Base-by-base conservation (phyloP, 352 stramenopile species). In the Pythium brassicae region DNA sequence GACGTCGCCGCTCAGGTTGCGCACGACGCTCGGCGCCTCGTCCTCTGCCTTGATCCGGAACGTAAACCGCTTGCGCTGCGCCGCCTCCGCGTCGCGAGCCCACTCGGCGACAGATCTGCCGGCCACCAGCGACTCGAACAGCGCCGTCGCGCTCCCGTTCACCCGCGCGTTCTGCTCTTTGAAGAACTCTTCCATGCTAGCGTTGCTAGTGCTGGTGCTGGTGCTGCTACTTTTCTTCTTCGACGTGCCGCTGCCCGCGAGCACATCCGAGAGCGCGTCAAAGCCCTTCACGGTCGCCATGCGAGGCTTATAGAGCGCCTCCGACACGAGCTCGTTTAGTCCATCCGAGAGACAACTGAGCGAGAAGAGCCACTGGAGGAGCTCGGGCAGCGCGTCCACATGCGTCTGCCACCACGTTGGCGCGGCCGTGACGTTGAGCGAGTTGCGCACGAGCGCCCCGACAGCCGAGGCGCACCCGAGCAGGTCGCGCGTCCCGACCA, bases 291-390 rank as follows among this genome's bases (percentile, higher is more conserved):
- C 40, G 15, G 45, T 59, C 44, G 63, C 65, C 25, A 49, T 55
- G 46, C 80, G 71, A 5, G 76, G 62, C 60, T 86, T 89, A 22
- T 63, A 70, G 4, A 95, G 53, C 15, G 79, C 68, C 42, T 86
- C 74, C 4, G 77, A 86, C 3, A 94, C 78, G 29, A 95, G 60
- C 23, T 86, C 75, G 17, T 76, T 76, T 23, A 94, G 49, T 19
- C 80, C 82, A 52, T 95, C 86, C 19, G 86, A 94, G 0, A 64
- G 62, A 22, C 71, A 78, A 50, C 79, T 91, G 25, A 92, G 60
- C n/a, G 60, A 73, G 23, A 83, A 74, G 15, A 95, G 69, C 83
- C 86, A 94, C 55, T 90, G 72, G 20, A 95, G 48, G 43, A 92
- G 67, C 17, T 55, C 61, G 7, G 73, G 59, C 20, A 92, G 11